These are phyloP conservation scores for Chalciporus sp. DNA, from an alignment of 1,284 basidiomycete species.

Conservation along the genomic window DNA sequence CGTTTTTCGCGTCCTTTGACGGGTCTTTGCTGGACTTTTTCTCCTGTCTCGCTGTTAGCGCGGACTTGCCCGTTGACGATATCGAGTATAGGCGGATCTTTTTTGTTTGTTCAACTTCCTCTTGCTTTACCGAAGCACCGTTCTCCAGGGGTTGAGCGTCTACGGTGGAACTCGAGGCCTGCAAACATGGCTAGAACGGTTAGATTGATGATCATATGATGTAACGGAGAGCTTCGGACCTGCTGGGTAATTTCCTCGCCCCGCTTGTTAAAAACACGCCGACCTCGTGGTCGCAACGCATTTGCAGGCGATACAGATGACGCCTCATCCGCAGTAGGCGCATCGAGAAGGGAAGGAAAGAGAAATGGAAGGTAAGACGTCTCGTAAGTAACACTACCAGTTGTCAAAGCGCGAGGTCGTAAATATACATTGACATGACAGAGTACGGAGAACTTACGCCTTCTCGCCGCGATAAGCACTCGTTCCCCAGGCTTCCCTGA, in stretches of 20 bases:
- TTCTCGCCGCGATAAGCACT: conserved; percentile 30
- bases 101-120: conserved; percentile 18
- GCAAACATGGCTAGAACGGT: conserved; percentile 21
- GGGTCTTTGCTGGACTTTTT: conserved; percentile 24
- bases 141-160: conserved; percentile 9
- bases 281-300: conserved; percentile 41
- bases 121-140: conserved; percentile 3
- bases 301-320: conserved; percentile 43
- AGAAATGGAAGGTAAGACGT: conserved; percentile 73
- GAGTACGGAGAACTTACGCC: conserved; percentile 23
- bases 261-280: conserved; percentile 43
- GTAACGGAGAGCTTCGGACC: conserved; percentile 28
- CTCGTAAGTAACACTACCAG: conserved; percentile 52
- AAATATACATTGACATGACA: conserved; percentile 20
- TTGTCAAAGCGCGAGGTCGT: conserved; percentile 22
- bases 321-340: conserved; percentile 24
- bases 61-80: conserved; percentile 16
- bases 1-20: conserved; percentile 49
- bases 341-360: conserved; percentile 45
- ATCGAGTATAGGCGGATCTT: conserved; percentile 22
- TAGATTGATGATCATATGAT: conserved; percentile 19
- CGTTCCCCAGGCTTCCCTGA: conserved; percentile 60
- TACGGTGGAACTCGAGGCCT: conserved; percentile 20
- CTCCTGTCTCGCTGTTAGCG: conserved; percentile 28
- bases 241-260: conserved; percentile 40